Evolutionary conservation across 2,329 filamentous ascomycete species (phyloP), one percentile per base, ranked within the genome.

Genomic region (Massarina eburnea): DNA sequence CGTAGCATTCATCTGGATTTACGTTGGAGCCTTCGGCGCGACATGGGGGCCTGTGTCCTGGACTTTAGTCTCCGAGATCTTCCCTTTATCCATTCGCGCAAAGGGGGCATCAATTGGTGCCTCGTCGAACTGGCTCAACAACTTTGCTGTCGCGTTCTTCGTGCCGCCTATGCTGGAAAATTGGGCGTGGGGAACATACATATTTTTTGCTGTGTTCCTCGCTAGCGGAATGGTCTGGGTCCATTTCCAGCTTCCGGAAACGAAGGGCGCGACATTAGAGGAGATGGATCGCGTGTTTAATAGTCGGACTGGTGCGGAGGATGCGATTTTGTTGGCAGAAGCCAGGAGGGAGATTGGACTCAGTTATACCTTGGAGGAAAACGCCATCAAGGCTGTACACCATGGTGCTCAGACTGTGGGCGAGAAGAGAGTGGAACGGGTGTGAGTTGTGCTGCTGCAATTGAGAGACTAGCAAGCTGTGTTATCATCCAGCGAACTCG

Each of bases 121-220:
- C 2, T 70, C 66, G 4, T 60, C 57, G 8, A 72, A 67, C 43
- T 72, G 69, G 70, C 46, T 64, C 21, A 64, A 62, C 40, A 71
- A 73, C 45, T 73, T 73, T 41, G 65, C 66, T 22, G 66, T 73
- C 21, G 66, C 60, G 5, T 59, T 70, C 44, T 60, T 59, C 41
- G 62, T 62, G 18, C 66, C 66, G 7, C 54, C 58, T 8, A 70
- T 71, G 67, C 54, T 71, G 5, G 55, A 54, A 20, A 43, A 49
- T 9, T 64, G 67, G 58, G 55, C 56, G 2, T 71, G 61, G 45
- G 68, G 68, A 7, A 71, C 67, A 1, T 72, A 67, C 41, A 70
- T 71, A 30, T 71, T 72, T 59, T 72, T 72, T 47, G 64, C 62
- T 17, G 57, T 55, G 5, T 64, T 67, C 49, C 51, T 60, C 18